Percentiles rank a stretch among this genome's conserved stretches.
These are phyloP conservation scores for Tetrahymena thermophila DNA, from an alignment of 73 alveolate species.

Conservation along the genomic window DNA sequence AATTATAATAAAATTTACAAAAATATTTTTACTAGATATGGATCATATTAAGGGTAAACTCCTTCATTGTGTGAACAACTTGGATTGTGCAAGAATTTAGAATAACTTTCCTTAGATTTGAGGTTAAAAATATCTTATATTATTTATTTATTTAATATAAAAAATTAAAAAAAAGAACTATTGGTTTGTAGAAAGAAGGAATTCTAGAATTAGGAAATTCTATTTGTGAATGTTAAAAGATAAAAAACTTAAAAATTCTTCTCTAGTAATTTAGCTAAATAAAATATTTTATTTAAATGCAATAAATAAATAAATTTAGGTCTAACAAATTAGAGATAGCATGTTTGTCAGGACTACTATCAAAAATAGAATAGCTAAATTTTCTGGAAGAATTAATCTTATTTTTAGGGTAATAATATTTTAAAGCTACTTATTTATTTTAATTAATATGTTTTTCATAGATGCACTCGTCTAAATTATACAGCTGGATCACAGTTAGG, in stretches of 20 bases:
- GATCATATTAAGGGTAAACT: background rate
- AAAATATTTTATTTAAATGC: background rate
- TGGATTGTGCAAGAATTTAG: background rate
- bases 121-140: background rate
- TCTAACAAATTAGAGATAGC: background rate
- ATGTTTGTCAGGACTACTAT: background rate
- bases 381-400: background rate
- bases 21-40: background rate
- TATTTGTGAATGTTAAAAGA: background rate
- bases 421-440: background rate
- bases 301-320: background rate
- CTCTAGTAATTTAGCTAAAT: background rate
- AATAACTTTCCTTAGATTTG: background rate
- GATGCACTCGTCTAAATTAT: background rate
- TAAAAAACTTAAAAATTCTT: background rate
- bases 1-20: too few relatives aligned
- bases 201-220: background rate
- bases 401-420: background rate
- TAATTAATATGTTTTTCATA: background rate
- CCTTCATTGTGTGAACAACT: background rate
- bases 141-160: too few relatives aligned
- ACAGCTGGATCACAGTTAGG: background rate
- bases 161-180: background rate
- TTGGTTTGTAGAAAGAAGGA: background rate
- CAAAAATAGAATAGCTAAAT: background rate